Conservation (phyloP, 352 stramenopile species). For the Blastocystis sp. region DNA sequence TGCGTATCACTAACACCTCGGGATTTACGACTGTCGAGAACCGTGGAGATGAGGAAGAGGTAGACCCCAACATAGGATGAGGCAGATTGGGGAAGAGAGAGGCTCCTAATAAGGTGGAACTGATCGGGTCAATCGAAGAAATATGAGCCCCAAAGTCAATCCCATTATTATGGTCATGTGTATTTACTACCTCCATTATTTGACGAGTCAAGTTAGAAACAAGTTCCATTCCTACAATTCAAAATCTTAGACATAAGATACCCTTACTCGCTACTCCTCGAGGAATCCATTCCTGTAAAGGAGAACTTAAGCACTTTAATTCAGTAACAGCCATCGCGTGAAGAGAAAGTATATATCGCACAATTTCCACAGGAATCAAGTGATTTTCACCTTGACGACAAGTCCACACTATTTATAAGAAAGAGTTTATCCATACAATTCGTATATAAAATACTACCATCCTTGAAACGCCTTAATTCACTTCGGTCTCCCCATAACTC, state of each 20-base stretch:
- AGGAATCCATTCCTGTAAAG: not conserved
- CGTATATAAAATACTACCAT: conserved; percentile 23
- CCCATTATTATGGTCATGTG: not conserved
- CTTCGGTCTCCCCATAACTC: not conserved
- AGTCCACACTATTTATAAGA: not conserved
- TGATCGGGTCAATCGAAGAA: not conserved
- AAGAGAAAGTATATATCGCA: conserved; percentile 8
- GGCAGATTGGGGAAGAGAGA: not conserved
- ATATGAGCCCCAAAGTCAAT: conserved; percentile 26
- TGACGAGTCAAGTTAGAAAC: not conserved
- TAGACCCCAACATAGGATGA: not conserved
- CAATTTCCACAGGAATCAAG: conserved; percentile 29
- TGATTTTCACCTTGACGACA: conserved; percentile 20
- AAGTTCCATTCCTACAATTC: not conserved
- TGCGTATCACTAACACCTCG: not conserved
- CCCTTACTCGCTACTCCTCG: not conserved
- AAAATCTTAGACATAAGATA: not conserved
- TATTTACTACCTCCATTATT: not conserved
- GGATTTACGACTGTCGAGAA: not conserved
- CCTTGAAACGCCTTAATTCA: conserved; percentile 29
- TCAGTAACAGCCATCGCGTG: conserved; percentile 3
- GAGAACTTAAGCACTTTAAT: not conserved
- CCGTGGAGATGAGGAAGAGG: not conserved
- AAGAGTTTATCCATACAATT: not conserved
- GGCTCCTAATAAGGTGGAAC: not conserved